A percentile compares a stretch with the other conserved stretches of the same genome.
These are phyloP conservation scores for Populus pruinosa DNA, from an alignment of 345 rosid genomes.

Conservation along the genomic window DNA sequence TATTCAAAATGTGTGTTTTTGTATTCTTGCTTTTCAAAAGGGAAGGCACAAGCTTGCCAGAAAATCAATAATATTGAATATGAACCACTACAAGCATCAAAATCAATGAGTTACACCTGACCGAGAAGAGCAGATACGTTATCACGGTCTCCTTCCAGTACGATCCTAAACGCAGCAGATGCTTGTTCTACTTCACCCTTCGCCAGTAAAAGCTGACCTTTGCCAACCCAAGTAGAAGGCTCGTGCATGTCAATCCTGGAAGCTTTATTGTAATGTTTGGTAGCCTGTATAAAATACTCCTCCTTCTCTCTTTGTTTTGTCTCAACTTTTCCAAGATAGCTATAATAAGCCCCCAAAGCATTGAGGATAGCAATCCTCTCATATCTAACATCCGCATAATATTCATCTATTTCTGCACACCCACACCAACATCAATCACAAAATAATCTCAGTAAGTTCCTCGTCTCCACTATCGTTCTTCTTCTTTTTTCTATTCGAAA, in stretches of 20 bases:
- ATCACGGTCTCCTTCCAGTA: conserved; percentile 67
- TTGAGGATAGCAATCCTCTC: conserved; percentile 95
- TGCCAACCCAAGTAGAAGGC: conserved; percentile 98
- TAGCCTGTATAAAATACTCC: conserved; percentile 83
- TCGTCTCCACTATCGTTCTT: too few relatives aligned
- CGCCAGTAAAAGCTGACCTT: conserved; percentile 97
- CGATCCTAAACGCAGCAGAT: conserved; percentile 81
- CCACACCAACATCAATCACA: background rate
- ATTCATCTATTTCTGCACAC: conserved; percentile 85
- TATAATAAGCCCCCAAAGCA: conserved; percentile 90
- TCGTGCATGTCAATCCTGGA: conserved; percentile 97
- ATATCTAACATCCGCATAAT: conserved; percentile 91
- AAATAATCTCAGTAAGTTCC: background rate
- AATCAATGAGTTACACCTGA: conserved; percentile 51
- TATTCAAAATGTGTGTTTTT: too few relatives aligned
- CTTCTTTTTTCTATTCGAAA: too few relatives aligned
- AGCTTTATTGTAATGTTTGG: conserved; percentile 82
- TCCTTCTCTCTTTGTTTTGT: conserved; percentile 83
- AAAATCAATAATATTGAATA: background rate
- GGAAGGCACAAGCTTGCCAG: conserved; percentile 1
- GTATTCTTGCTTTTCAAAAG: background rate
- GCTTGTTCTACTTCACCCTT: conserved; percentile 95
- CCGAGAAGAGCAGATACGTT: conserved; percentile 96
- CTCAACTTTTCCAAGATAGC: conserved; percentile 92
- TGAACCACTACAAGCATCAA: background rate